Evolutionary conservation across 768 basidiomycete genomes (phyloP).

Genomic region (Melanogaster broomeanus): DNA sequence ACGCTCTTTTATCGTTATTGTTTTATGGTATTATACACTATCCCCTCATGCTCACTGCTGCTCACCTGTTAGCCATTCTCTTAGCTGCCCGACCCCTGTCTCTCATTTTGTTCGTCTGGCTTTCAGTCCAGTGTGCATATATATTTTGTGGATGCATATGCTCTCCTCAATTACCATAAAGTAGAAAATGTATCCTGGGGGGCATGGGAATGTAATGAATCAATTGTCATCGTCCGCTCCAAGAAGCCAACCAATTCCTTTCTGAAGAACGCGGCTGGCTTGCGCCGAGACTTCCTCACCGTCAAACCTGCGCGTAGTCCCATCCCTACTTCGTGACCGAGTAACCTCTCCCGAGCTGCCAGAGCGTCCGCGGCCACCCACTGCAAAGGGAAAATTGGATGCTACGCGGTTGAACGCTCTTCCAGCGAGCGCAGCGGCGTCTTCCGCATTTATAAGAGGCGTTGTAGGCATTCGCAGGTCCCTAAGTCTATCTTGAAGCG

Average conservation of each 20-base stretch:
- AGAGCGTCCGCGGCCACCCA: constrained; percentile 41
- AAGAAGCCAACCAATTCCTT: constrained; percentile 95
- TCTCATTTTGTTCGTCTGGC: constrained; percentile 30
- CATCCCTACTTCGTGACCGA: constrained; percentile 40
- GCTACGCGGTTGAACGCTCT: constrained; percentile 78
- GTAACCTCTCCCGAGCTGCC: constrained; percentile 17
- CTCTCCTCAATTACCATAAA: constrained; percentile 16
- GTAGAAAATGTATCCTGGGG: constrained; percentile 13
- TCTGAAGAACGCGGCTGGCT: constrained; percentile 77
- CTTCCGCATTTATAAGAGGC: constrained; percentile 69
- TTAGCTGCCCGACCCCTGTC: not conserved
- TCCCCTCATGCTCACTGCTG: constrained; percentile 7
- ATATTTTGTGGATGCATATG: constrained; percentile 21
- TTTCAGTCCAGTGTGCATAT: constrained; percentile 26
- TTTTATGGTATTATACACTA: constrained; percentile 29
- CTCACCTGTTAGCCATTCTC: no score
- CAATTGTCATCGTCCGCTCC: constrained; percentile 66
- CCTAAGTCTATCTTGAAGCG: constrained; percentile 62
- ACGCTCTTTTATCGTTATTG: constrained; percentile 23
- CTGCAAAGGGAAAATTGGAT: constrained; percentile 73
- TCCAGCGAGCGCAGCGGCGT: constrained; percentile 77
- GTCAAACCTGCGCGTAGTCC: constrained; percentile 43
- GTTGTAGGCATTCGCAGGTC: constrained; percentile 70
- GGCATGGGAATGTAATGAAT: constrained; percentile 16
- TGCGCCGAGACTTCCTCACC: constrained; percentile 69